Base-by-base conservation (phyloP, 1,284 basidiomycete genomes). In the Cryptococcus sp. region DNA sequence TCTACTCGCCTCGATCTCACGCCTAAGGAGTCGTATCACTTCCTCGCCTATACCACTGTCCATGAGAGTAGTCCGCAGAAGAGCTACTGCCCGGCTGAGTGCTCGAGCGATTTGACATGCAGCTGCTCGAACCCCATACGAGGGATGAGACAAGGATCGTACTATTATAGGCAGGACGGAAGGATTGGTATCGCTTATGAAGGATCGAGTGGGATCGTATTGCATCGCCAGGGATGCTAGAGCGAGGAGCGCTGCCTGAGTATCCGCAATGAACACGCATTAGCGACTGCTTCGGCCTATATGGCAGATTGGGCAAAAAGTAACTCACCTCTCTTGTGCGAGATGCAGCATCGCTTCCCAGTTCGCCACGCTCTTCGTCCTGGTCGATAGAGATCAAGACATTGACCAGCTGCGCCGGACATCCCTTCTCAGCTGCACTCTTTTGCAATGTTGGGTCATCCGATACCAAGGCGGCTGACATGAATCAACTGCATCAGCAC, bases 81-180 rank as follows among this genome's bases (percentile, higher is more conserved):
- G 87, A 0, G 86, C 84, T 0, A 92, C 86, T 1, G 86, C 86
- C 20, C 93, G 84, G 46, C 86, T 86, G 38, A 95, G 80, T 0
- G 89, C 88, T n/a, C 92, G 82, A 1, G 90, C 83, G 63, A 88
- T 88, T 68, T 93, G 91, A 70, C 89, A 91, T 0, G 89, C 88
- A 0, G 89, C 88, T 47, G 89, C 89, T 6, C 91, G 85, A 1
- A 93, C 87, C 1, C 89, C 89, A 19, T 86, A 80, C 56, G 87
- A 84, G 0, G 81, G 82, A 61, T 89, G 86, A 0, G 77, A 68
- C 26, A 90, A 81, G 15, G 83, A 84, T 5, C 73, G 70, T 53
- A 84, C 81, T 40, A 89, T 76, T 50, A 81, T 72, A 40, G 85
- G 82, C 26, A 89, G 80, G 82, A 81, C 64, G 11, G 69, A 60